phyloP scores from a whole-genome alignment of 2,329 filamentous ascomycete genomes.

The Trichoderma guizhouense region DNA sequence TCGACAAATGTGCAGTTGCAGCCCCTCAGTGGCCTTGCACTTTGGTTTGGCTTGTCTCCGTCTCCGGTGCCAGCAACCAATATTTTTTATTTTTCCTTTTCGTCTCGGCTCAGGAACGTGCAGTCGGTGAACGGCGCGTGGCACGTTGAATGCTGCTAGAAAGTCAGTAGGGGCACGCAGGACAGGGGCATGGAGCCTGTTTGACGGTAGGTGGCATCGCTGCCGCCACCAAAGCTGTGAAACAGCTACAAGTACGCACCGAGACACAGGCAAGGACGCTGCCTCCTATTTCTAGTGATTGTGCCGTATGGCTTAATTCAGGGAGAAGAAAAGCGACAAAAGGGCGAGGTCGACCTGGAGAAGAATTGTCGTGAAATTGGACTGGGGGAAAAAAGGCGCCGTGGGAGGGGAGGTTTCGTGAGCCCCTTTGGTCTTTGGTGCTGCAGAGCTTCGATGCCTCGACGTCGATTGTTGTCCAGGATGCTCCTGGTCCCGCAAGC shows the following conservation, averaged over 20 bases:
- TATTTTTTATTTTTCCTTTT: background rate
- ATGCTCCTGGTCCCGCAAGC: conserved; percentile 9
- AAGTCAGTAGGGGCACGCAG: conserved; percentile 20
- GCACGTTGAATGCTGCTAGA: conserved; percentile 18
- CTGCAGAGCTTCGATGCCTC: conserved; percentile 3
- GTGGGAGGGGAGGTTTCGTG: conserved; percentile 3
- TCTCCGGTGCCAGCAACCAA: background rate
- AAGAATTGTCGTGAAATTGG: conserved; percentile 1
- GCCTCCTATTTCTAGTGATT: background rate
- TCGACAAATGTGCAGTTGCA: background rate
- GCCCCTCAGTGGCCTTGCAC: background rate
- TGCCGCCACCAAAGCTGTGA: conserved; percentile 18
- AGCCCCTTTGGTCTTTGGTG: conserved; percentile 9
- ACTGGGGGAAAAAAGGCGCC: conserved; percentile 4
- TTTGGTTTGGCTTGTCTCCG: background rate
- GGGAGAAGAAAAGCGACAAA: background rate
- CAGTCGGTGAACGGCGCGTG: conserved; percentile 19
- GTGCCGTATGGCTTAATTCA: background rate
- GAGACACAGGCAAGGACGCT: background rate
- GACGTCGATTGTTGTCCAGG: background rate
- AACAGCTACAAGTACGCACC: conserved; percentile 17
- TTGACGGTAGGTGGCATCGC: conserved; percentile 18
- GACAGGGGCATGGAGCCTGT: conserved; percentile 17
- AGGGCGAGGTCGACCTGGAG: background rate
- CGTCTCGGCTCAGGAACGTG: background rate